Base-by-base conservation (phyloP, 805 yeast genomes). In the Sugiyamaella qingdaonensis region DNA sequence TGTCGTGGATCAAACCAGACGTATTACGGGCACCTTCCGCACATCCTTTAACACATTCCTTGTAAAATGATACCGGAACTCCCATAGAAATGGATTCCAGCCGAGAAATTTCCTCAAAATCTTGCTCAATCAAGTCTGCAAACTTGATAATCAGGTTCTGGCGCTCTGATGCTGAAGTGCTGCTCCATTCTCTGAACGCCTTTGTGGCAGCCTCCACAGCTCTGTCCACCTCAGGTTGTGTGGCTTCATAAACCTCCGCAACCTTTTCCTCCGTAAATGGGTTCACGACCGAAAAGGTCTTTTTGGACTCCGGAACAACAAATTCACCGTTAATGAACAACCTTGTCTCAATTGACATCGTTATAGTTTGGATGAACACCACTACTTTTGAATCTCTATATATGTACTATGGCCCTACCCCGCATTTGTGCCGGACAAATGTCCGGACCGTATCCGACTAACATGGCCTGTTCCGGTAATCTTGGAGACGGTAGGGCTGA, bases 11-110 rank as follows among this genome's bases (percentile, higher is more conserved):
- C 19, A 49, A 39, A 8, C 52, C 52, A 13, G 47, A 13, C n/a
- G 47, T n/a, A 14, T 32, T 32, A 10, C 21, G 14, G 14, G 46
- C 21, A n/a, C 51, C 51, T 21, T 48, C 43, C 4, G 51, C 42
- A 14, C 51, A 35, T 21, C 36, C 52, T 13, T 51, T 51, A 60
- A 82, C 87, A 66, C 85, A 91, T 33, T 94, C 76, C 65, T 82
- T 91, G 96, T 97, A 91, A 65, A 87, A 89, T 65, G 88, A 85
- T 68, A 86, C 90, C 1, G 90, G 78, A 67, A 86, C 86, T 32
- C 94, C 94, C 64, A 86, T 86, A 64, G 86, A 94, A 51, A 79
- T 68, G 14, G 86, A 80, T 48, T 82, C 73, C 46, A 86, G 63
- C 52, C 67, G 75, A 35, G 89, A 90, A 57, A 86, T 75, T 62